Evolutionary conservation across 2,329 filamentous ascomycete genomes (phyloP), one percentile per base, ranked within the genome.

Genomic region (Botryotinia convoluta): DNA sequence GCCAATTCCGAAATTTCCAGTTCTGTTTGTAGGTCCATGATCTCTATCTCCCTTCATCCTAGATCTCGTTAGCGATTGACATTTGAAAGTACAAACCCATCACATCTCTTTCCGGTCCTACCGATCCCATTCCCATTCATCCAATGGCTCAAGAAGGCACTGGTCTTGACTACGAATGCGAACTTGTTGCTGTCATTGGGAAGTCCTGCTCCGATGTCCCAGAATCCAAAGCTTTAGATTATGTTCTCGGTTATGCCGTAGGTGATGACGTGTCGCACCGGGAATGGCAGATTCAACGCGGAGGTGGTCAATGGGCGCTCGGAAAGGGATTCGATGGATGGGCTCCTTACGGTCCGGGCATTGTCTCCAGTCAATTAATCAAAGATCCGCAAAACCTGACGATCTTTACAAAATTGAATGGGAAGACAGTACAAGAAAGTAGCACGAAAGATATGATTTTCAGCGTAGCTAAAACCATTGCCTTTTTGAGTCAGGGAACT

Each of bases 211-310:
- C 84, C 61, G 86, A 94, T 79, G 89, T 95, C 20, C 81, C 88
- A 1, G 90, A 92, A 82, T 84, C 85, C 1, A 82, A 88, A 35
- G 92, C 92, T 0, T 83, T 94, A n/a, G 84, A 90, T 70, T 90
- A 93, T 78, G 91, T 95, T 4, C 84, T 94, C 2, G 93, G 93
- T 8, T 95, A 94, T 80, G 86, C 90, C 3, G 87, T 93, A 48
- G 91, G 92, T 71, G 93, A 95, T 82, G 93, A 95, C 80, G 87
- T 95, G n/a, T 93, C 90, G 18, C 92, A 93, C 82, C 89, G 92
- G 59, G 91, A 93, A 76, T 94, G 91, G 90, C 91, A 93, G 82
- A 82, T 92, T 74, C 87, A 90, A 81, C 86, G 85, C 59, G 90
- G 90, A 26, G 90, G 90, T 26, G 87, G 90, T 1, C 91, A 93